Percentiles rank a stretch among this genome's conserved stretches.
Evolutionary conservation across 257 asterid genomes (phyloP).

Genomic region (Dorcoceras hygrometricum): DNA sequence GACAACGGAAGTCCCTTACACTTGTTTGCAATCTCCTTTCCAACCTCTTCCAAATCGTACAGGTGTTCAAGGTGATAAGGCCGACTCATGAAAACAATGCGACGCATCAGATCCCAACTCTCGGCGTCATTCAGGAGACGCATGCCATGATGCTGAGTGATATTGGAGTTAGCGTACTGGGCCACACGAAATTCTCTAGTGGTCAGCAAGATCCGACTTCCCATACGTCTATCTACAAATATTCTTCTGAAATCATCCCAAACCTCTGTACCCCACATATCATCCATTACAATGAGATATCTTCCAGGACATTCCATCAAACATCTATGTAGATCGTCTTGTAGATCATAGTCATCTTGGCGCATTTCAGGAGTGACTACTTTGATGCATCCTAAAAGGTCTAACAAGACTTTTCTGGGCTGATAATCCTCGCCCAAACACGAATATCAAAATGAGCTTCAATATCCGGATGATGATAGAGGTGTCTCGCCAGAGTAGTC

Average conservation of each 20-base stretch:
- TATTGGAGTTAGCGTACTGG: background rate
- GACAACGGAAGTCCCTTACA: conserved; percentile 18
- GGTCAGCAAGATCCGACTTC: conserved; percentile 32
- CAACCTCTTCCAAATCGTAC: background rate
- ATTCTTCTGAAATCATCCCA: conserved; percentile 19
- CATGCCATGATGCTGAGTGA: background rate
- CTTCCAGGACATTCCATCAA: background rate
- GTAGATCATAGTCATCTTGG: background rate
- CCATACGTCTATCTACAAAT: conserved; percentile 18
- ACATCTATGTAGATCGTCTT: background rate
- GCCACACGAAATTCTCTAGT: conserved; percentile 18
- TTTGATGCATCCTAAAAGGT: background rate
- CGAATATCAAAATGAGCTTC: background rate
- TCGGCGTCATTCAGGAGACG: background rate
- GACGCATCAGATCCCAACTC: conserved; percentile 16
- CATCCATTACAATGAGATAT: conserved; percentile 27
- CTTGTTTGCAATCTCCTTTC: conserved; percentile 2
- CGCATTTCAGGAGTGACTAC: background rate
- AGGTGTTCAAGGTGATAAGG: background rate
- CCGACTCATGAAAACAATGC: background rate
- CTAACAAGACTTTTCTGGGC: conserved; percentile 4
- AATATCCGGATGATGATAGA: conserved; percentile 10
- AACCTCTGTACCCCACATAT: conserved; percentile 18
- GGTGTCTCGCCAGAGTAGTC: conserved; percentile 21
- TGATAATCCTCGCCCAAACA: conserved; percentile 15